Evolutionary conservation across 2,329 filamentous ascomycete species (phyloP).

Genomic region (Sporothrix brasiliensis): DNA sequence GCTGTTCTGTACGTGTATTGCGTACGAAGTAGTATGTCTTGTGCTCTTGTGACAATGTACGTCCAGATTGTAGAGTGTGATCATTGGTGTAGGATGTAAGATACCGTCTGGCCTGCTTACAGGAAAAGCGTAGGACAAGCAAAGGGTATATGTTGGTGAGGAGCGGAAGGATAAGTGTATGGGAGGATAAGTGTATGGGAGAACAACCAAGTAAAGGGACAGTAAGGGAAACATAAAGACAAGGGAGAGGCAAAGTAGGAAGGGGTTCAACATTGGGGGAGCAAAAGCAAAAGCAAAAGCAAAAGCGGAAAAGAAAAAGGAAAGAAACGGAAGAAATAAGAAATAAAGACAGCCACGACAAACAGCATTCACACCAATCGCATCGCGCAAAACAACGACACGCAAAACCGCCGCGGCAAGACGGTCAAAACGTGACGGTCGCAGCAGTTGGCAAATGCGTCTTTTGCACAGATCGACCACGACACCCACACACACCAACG

Average conservation of each 20-base stretch:
- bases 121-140: neutral
- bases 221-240: neutral
- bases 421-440: neutral
- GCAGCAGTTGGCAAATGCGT: slow-evolving; percentile 18
- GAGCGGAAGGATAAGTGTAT: neutral
- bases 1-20: neutral
- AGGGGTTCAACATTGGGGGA: neutral
- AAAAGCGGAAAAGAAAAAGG: neutral
- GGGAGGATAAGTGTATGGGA: slow-evolving; percentile 17
- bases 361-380: slow-evolving; percentile 7
- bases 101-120: neutral
- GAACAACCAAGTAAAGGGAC: neutral
- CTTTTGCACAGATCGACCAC: slow-evolving; percentile 11
- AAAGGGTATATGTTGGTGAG: neutral
- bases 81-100: neutral
- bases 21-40: too few species aligned
- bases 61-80: slow-evolving; percentile 2
- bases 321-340: neutral
- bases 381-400: slow-evolving; percentile 7
- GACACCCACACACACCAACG: neutral
- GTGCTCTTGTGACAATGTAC: neutral
- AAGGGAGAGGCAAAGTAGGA: slow-evolving; percentile 11
- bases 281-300: neutral
- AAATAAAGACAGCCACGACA: neutral
- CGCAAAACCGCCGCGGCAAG: slow-evolving; percentile 5